These are phyloP conservation scores for Pyrenopolyporus hunteri DNA, from an alignment of 495 filamentous ascomycete species.

Conservation along the genomic window DNA sequence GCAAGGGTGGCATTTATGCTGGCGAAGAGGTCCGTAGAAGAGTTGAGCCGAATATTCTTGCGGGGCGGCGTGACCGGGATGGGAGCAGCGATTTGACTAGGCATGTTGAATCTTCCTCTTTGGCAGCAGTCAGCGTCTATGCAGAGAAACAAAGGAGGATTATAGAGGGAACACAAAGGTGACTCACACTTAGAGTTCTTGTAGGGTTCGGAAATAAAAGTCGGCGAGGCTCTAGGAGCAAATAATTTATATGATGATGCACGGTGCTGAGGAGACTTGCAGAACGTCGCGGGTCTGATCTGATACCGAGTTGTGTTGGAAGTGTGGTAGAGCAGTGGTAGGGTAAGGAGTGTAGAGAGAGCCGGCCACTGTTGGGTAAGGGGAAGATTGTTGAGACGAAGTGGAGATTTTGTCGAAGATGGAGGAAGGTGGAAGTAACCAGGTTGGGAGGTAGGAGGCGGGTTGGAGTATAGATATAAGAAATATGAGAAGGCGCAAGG, in stretches of 20 bases:
- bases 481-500: slow-evolving; percentile 18
- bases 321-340: not conserved
- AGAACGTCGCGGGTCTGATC: slow-evolving; percentile 21
- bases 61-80: slow-evolving; percentile 51
- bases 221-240: not conserved
- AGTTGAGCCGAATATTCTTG: slow-evolving; percentile 44
- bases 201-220: not conserved
- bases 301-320: not conserved
- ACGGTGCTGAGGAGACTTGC: slow-evolving; percentile 11
- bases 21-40: slow-evolving; percentile 55
- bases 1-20: slow-evolving; percentile 53
- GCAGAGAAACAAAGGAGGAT: not conserved
- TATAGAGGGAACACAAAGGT: not conserved
- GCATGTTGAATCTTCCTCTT: slow-evolving; percentile 47
- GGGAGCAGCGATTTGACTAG: slow-evolving; percentile 52
- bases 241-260: slow-evolving; percentile 19
- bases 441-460: not conserved
- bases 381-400: slow-evolving; percentile 5
- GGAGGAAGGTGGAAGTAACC: slow-evolving; percentile 8
- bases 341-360: not conserved
- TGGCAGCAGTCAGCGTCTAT: slow-evolving; percentile 1
- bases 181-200: slow-evolving; percentile 24
- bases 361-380: no score
- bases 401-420: slow-evolving; percentile 15
- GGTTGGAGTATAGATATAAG: slow-evolving; percentile 13